These are phyloP conservation scores for Eucalyptus victrix DNA, from an alignment of 345 rosid genomes.

Conservation along the genomic window DNA sequence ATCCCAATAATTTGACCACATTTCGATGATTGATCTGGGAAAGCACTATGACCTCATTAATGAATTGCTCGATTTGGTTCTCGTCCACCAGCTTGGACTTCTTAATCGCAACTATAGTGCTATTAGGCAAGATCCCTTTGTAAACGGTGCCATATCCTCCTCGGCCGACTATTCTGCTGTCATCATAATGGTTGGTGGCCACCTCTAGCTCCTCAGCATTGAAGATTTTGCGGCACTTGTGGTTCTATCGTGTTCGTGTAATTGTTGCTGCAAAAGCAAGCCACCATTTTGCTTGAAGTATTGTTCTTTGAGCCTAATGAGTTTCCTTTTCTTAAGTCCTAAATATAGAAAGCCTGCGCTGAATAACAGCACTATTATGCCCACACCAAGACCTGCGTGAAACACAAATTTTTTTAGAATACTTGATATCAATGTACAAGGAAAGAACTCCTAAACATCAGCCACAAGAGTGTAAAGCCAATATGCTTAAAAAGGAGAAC, in stretches of 20 bases:
- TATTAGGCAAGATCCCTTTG: constrained; percentile 22
- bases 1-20: not conserved
- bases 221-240: constrained; percentile 13
- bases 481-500: not conserved
- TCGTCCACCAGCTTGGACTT: rapidly evolving
- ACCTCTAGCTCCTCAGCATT: constrained; percentile 7
- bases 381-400: too few species aligned
- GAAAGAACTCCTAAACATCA: too few species aligned
- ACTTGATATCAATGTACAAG: too few species aligned
- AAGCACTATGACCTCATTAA: too few species aligned
- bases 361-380: rapidly evolving
- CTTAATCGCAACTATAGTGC: not conserved
- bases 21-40: too few species aligned
- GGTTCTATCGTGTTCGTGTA: not conserved
- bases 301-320: too few species aligned
- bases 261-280: too few species aligned
- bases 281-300: too few species aligned
- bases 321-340: too few species aligned
- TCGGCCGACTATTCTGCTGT: constrained; percentile 14
- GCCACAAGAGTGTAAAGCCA: not conserved
- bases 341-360: too few species aligned
- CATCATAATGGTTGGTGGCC: constrained; percentile 22
- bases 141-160: constrained; percentile 34
- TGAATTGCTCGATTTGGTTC: too few species aligned
- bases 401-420: too few species aligned